These are phyloP conservation scores for Penicillium sp. DNA, from an alignment of 2,329 filamentous ascomycete genomes.

Conservation along the genomic window DNA sequence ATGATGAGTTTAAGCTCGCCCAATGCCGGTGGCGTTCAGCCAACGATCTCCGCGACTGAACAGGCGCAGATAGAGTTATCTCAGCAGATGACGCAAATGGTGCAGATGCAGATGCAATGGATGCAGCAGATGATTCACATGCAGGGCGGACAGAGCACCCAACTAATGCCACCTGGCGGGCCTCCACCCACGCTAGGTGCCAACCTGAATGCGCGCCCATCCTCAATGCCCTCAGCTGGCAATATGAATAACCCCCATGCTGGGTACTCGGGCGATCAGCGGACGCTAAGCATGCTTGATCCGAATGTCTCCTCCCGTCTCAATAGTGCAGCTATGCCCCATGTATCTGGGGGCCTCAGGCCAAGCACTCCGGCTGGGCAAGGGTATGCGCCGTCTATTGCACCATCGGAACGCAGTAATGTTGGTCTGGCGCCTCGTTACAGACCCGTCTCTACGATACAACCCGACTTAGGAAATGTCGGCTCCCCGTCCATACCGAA, in stretches of 20 bases:
- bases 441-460: conserved; percentile 68
- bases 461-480: conserved; percentile 37
- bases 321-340: too few species aligned
- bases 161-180: too few species aligned
- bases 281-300: conserved; percentile 78
- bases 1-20: too few species aligned
- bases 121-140: conserved; percentile 62
- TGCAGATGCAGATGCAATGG: conserved; percentile 91
- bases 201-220: too few species aligned
- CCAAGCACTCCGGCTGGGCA: conserved; percentile 20
- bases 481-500: too few species aligned
- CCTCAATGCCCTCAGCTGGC: too few species aligned
- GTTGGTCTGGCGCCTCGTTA: conserved; percentile 83
- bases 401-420: conserved; percentile 90
- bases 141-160: conserved; percentile 46
- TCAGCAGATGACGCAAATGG: conserved; percentile 76
- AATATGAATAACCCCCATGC: conserved; percentile 28
- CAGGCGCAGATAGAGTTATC: too few species aligned
- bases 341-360: conserved; percentile 30
- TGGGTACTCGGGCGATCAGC: too few species aligned
- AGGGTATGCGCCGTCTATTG: conserved; percentile 78
- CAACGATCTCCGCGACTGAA: too few species aligned
- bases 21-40: conserved; percentile 49
- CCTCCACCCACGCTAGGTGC: too few species aligned
- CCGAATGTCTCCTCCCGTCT: conserved; percentile 44